Percentiles rank a stretch among this genome's conserved stretches.
Evolutionary conservation across 106 monocot genomes (phyloP).

Genomic region (Dioscorea zingiberensis): DNA sequence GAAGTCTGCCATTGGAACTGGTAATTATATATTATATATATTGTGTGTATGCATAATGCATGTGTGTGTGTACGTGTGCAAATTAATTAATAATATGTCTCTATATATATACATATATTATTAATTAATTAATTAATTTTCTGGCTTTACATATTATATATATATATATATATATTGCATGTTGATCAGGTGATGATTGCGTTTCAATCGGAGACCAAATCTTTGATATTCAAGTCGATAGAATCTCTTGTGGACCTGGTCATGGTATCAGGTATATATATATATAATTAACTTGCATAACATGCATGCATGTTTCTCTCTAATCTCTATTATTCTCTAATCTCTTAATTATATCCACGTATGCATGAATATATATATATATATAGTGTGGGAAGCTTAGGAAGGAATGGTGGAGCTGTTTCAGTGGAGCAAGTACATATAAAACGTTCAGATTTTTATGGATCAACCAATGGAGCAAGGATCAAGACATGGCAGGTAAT

Average conservation of each 20-base stretch:
- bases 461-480: constrained; percentile 20
- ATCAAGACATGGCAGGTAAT: constrained; percentile 53
- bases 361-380: too few species aligned
- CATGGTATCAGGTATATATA: constrained; percentile 22
- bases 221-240: neutral
- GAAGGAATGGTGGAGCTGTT: neutral
- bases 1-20: too few species aligned
- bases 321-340: too few species aligned
- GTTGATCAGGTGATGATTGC: constrained; percentile 28
- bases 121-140: too few species aligned
- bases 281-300: too few species aligned
- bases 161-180: neutral
- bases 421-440: neutral
- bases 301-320: neutral
- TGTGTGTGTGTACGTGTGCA: too few species aligned
- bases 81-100: too few species aligned
- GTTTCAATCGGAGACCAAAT: constrained; percentile 17
- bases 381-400: constrained; percentile 16
- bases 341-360: too few species aligned
- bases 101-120: too few species aligned
- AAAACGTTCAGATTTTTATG: neutral
- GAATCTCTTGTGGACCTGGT: constrained; percentile 20
- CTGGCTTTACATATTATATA: neutral
- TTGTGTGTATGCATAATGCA: constrained; percentile 10
- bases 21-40: too few species aligned